phyloP scores from a whole-genome alignment of 78 protist genomes.

The Dictyostelium capitatum region DNA sequence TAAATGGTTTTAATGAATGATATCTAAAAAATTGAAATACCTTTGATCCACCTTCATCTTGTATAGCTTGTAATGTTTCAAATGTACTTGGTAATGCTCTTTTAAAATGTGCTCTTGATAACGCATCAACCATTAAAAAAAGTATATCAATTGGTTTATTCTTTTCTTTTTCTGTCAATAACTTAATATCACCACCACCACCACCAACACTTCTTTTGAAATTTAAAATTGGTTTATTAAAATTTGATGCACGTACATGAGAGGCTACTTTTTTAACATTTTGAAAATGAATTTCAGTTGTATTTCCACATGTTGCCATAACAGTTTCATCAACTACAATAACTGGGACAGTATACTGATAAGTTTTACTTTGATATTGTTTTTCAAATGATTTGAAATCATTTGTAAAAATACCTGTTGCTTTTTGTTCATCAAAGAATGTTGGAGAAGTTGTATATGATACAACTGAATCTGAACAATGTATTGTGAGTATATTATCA shows the following conservation, averaged over 20 bases:
- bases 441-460: conserved; percentile 38
- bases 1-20: conserved; percentile 54
- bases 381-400: conserved; percentile 25
- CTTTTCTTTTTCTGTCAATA: background rate
- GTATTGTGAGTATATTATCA: conserved; percentile 23
- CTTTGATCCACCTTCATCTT: conserved; percentile 15
- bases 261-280: background rate
- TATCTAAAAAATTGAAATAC: conserved; percentile 76
- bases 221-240: background rate
- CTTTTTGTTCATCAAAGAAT: conserved; percentile 17
- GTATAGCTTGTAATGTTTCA: conserved; percentile 13
- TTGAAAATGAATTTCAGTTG: conserved; percentile 29
- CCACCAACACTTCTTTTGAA: background rate
- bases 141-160: conserved; percentile 43
- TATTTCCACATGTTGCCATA: conserved; percentile 32
- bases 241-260: conserved; percentile 27
- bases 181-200: background rate
- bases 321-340: conserved; percentile 50
- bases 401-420: conserved; percentile 3
- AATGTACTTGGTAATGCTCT: conserved; percentile 62
- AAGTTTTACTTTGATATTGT: background rate
- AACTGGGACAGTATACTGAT: background rate
- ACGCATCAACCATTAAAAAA: conserved; percentile 55
- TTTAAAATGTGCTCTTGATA: conserved; percentile 67
- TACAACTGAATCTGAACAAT: background rate